phyloP scores from a whole-genome alignment of 441 rosid genomes.

The Populus hybrid region DNA sequence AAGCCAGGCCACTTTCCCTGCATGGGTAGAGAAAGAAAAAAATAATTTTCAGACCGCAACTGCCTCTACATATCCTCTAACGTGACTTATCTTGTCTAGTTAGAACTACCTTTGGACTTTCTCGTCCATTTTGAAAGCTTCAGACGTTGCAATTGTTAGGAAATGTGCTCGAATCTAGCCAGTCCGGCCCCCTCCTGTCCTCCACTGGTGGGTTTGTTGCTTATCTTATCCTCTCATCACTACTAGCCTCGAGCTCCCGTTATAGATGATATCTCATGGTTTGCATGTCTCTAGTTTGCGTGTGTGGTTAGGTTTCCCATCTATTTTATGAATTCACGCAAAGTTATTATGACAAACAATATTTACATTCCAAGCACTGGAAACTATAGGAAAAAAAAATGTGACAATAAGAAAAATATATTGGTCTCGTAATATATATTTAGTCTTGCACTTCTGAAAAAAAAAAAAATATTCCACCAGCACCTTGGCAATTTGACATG shows the following conservation, averaged over 20 bases:
- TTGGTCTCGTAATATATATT: background rate
- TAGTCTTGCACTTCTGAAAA: background rate
- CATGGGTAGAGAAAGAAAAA: background rate
- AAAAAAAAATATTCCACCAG: too few relatives aligned
- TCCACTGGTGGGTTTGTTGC: background rate
- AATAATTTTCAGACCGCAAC: background rate
- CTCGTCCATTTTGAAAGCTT: background rate
- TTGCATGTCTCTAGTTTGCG: background rate
- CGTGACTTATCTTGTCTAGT: background rate
- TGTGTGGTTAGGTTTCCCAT: too few relatives aligned
- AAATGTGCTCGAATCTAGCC: background rate
- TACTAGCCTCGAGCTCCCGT: background rate
- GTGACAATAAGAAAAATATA: too few relatives aligned
- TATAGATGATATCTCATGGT: background rate
- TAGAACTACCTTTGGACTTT: background rate
- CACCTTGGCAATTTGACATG: too few relatives aligned
- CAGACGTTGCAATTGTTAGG: background rate
- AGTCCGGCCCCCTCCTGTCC: background rate
- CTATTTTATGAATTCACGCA: too few relatives aligned
- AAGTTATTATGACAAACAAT: too few relatives aligned
- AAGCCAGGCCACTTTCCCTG: background rate
- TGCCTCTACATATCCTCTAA: background rate
- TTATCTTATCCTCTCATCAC: background rate
- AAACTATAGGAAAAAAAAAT: too few relatives aligned
- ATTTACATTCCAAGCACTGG: background rate